Conservation (phyloP, 345 rosid genomes). For the Gossypium rotundifolium region DNA sequence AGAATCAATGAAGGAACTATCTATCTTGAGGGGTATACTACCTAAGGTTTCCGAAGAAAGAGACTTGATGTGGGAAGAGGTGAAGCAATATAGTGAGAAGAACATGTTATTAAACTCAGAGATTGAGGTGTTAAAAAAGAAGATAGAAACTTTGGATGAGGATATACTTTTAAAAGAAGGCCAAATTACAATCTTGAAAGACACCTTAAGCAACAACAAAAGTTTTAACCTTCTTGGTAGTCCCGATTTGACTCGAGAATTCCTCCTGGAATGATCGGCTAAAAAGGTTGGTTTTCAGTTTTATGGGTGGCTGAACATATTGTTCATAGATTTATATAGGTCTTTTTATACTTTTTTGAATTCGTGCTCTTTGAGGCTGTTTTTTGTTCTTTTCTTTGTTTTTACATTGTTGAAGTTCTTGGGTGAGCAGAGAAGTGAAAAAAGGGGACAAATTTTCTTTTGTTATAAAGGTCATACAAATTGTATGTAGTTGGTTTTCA, state of each 20-base stretch:
- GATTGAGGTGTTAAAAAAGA: slow-evolving; percentile 53
- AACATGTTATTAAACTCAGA: slow-evolving; percentile 82
- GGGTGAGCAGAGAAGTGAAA: neutral
- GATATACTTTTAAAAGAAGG: slow-evolving; percentile 84
- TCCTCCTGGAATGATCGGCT: slow-evolving; percentile 22
- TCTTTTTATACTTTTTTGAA: slow-evolving; percentile 17
- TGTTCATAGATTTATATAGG: slow-evolving; percentile 23
- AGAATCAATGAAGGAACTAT: slow-evolving; percentile 53
- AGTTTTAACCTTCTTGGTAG: slow-evolving; percentile 53
- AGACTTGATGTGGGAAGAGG: slow-evolving; percentile 79
- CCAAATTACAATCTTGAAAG: slow-evolving; percentile 80
- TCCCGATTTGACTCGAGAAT: slow-evolving; percentile 39
- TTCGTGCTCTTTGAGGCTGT: neutral
- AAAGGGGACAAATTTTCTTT: neutral
- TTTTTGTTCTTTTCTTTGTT: neutral
- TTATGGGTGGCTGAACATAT: slow-evolving; percentile 6
- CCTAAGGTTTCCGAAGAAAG: slow-evolving; percentile 74
- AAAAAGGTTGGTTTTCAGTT: neutral
- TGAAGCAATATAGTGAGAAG: slow-evolving; percentile 67
- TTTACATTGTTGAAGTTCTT: neutral
- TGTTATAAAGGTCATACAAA: neutral
- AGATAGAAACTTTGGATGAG: slow-evolving; percentile 68
- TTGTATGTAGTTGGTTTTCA: slow-evolving; percentile 20
- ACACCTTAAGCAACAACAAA: slow-evolving; percentile 43
- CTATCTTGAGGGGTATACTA: slow-evolving; percentile 42